A percentile compares a stretch with the other conserved stretches of the same genome.
These are phyloP conservation scores for Nicotiana noctiflora DNA, from an alignment of 257 asterid species.

Conservation along the genomic window DNA sequence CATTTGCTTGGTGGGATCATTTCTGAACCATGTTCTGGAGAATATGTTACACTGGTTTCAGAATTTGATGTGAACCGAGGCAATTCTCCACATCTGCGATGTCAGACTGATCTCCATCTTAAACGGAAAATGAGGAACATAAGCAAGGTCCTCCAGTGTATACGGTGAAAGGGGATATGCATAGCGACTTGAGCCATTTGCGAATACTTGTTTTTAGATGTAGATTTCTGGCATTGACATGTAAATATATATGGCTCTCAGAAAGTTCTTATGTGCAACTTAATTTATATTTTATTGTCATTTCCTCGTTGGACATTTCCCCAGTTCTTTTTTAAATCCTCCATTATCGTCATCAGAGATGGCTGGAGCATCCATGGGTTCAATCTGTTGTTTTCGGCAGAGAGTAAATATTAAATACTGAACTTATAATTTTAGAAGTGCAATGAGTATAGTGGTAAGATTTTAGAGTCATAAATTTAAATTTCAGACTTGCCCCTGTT, in stretches of 20 bases:
- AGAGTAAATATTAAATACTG: no score
- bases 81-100: neutral
- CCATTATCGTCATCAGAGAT: no score
- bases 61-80: neutral
- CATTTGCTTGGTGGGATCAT: neutral
- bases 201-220: neutral
- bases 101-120: neutral
- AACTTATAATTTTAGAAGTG: no score
- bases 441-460: no score
- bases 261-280: neutral
- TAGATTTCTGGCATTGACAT: neutral
- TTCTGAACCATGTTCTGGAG: neutral
- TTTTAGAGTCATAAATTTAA: no score
- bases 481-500: no score
- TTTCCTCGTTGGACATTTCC: neutral
- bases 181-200: neutral
- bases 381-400: no score
- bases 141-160: neutral
- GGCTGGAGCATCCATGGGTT: no score
- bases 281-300: neutral
- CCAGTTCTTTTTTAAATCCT: no score
- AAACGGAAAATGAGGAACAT: neutral
- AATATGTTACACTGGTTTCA: neutral
- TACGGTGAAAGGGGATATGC: neutral
- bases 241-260: slow-evolving; percentile 5